Percentiles rank a stretch among this genome's conserved stretches.
Evolutionary conservation across 306 rosid genomes (phyloP).

Genomic region (Datisca glomerata): DNA sequence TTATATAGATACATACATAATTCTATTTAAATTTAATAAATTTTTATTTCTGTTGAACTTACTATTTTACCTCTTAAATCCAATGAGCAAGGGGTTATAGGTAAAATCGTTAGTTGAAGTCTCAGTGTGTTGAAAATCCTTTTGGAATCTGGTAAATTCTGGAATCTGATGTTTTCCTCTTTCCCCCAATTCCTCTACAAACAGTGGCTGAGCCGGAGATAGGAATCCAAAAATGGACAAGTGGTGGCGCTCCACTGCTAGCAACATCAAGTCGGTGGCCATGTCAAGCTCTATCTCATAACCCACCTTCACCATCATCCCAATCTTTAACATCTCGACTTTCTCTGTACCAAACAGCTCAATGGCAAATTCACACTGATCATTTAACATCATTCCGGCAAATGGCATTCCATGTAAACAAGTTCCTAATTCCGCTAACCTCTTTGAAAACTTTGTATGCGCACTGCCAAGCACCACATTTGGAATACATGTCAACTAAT

Average conservation of each 20-base stretch:
- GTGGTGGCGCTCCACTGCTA: constrained; percentile 64
- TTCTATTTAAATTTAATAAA: too few relatives aligned
- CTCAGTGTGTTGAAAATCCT: too few relatives aligned
- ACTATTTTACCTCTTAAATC: too few relatives aligned
- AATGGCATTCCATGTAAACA: constrained; percentile 59
- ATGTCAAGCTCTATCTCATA: constrained; percentile 2
- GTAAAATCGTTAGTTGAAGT: too few relatives aligned
- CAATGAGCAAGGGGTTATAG: too few relatives aligned
- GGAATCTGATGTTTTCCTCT: too few relatives aligned
- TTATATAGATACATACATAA: too few relatives aligned
- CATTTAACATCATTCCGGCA: constrained; percentile 57
- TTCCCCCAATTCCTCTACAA: too few relatives aligned
- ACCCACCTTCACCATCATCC: not conserved
- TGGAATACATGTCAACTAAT: constrained; percentile 57
- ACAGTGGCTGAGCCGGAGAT: not conserved
- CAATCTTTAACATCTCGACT: constrained; percentile 1
- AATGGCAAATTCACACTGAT: constrained; percentile 32
- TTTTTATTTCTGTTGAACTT: too few relatives aligned
- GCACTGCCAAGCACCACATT: constrained; percentile 48
- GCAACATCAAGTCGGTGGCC: constrained; percentile 23
- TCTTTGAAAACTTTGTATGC: constrained; percentile 32
- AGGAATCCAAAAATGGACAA: constrained; percentile 31
- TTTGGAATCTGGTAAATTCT: too few relatives aligned
- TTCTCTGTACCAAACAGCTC: constrained; percentile 30
- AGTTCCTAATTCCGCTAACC: constrained; percentile 21